Evolutionary conservation across 1,139 yeast genomes (phyloP), one percentile per base, ranked within the genome.

Genomic region (Magnusiomyces fungicola): DNA sequence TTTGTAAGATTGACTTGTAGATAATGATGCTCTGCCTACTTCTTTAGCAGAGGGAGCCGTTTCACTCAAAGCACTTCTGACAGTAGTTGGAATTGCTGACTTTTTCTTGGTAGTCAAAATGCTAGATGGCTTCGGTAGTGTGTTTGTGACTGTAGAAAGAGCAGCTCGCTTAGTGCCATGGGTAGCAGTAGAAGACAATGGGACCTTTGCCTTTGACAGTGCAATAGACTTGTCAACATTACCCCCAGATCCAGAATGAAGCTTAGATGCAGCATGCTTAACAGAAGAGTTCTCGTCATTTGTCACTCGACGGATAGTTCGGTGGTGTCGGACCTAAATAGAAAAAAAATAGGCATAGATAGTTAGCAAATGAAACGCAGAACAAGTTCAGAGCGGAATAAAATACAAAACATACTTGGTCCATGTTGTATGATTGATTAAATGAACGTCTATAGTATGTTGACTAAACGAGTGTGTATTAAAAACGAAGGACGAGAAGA

Each of bases 101-200:
- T 18, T 36, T 21, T n/a, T 16, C 39, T 16, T 36, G 14, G 21
- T 36, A 14, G n/a, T n/a, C 23, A 16, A 22, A 7, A 22, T 14
- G 4, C 24, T 19, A 22, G 49, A 36, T 2, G 49, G n/a, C 25
- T 44, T 22, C 2, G 39, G 16, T 21, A 38, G 24, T 14, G 49
- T 49, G 38, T 49, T 49, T 12, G 51, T 49, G 34, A 49, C 46
- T 3, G 51, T 49, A 10, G 48, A 42, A 7, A 49, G 39, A 30
- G 47, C 49, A 9, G 43, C 23, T 18, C 50, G 46, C 18, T 45
- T 44, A 18, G 36, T 21, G 10, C 33, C 45, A 21, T 41, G 29
- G 22, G 43, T 25, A 18, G 36, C 21, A 3, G 41, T 7, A 4
- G n/a, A 23, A n/a, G 37, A 33, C 37, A 34, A 21, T 16, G 21